Conservation (phyloP, 2,329 filamentous ascomycete genomes). For the Calonectria hawksworthii region DNA sequence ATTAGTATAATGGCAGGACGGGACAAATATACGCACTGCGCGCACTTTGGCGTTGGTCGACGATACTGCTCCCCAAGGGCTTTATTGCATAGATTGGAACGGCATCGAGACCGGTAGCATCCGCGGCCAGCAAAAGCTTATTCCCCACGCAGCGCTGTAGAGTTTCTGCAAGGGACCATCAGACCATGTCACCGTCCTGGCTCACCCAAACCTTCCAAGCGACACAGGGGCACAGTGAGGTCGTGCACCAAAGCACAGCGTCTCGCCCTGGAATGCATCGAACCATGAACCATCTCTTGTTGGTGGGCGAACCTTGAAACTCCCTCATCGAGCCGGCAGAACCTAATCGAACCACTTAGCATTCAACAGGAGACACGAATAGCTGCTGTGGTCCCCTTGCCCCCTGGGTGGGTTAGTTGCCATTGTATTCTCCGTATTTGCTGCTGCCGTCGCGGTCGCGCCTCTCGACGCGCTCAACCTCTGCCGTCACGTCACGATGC, state of each 20-base stretch:
- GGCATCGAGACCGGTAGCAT: background rate
- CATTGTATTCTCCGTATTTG: no score
- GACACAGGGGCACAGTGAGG: background rate
- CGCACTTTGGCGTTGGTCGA: background rate
- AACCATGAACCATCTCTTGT: background rate
- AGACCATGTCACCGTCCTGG: background rate
- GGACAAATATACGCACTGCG: background rate
- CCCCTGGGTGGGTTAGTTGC: background rate
- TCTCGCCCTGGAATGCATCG: background rate
- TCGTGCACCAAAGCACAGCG: background rate
- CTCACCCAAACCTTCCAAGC: slow-evolving; percentile 1
- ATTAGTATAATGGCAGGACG: background rate
- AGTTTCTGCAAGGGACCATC: slow-evolving; percentile 14
- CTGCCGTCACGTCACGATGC: background rate
- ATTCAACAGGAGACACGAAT: background rate
- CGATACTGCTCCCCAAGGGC: background rate
- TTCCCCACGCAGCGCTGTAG: background rate
- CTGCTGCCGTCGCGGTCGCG: background rate
- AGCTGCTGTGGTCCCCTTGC: background rate
- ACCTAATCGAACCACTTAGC: slow-evolving; percentile 5
- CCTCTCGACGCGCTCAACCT: background rate
- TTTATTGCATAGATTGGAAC: background rate
- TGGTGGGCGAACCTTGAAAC: background rate
- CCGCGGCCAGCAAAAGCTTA: background rate
- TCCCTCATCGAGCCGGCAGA: background rate